Base-by-base conservation (phyloP, 441 rosid species). In the Populus hybrid region DNA sequence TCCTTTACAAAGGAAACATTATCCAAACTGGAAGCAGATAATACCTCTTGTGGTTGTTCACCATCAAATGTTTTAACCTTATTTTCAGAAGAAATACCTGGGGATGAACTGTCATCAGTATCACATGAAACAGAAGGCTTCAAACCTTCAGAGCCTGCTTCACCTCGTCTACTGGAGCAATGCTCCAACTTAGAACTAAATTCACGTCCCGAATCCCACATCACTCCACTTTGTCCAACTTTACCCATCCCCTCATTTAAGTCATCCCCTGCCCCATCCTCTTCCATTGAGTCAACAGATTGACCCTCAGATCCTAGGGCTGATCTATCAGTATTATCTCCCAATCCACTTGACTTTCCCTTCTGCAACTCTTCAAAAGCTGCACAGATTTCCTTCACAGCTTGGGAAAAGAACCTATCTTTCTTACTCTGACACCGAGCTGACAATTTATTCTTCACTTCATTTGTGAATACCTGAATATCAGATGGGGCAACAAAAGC, bases 401-500 rank as follows among this genome's bases (percentile, higher is more conserved):
- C 99, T 87, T 87, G 95, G 65, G 90, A 75, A 85, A 94, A 97
- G 81, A 78, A 79, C 86, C 89, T 94, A 67, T 80, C 87, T 64
- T 92, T 84, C 88, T 92, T 94, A 80, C 90, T 89, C 80, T 90
- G 91, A 84, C 93, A 89, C 78, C 90, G 86, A 78, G 88, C 90
- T 18, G 82, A 81, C 84, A 97, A 83, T 81, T 92, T 94, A 83
- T 71, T 86, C 93, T 92, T 94, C 36, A 92, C 82, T 81, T 97
- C 98, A 84, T 83, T 85, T 79, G 90, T 94, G 81, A 97, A 97
- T 67, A 87, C 88, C 85, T 92, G 97, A 66, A 94, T 92, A 89
- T 97, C 97, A 76, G 82, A 84, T 6, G 97, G 92, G 14, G 94
- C 89, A 86, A 97, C 95, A 86, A 92, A 97, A 82, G 94, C 99